Evolutionary conservation across 495 filamentous ascomycete species (phyloP), one percentile per base, ranked within the genome.

Genomic region (Xylaria intraflava): DNA sequence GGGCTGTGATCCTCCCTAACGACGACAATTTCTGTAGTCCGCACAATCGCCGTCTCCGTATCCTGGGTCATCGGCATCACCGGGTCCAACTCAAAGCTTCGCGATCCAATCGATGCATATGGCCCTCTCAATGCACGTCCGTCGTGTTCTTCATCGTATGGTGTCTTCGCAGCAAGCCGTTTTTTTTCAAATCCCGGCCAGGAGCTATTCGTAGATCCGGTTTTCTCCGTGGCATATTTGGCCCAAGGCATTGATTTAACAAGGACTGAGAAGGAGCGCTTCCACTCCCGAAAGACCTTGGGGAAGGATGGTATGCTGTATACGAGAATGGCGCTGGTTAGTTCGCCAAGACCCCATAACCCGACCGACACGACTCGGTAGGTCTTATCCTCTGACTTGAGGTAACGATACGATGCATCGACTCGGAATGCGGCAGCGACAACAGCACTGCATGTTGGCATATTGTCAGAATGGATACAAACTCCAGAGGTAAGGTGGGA

Each of bases 281-380:
- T 20, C 41, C 8, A 44, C 4, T 44, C 41, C 14, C 19, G 9
- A 19, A 44, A 44, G 16, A 39, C 26, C 43, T 55, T 55, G n/a
- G 51, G 43, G 29, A 39, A 12, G 1, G 51, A 29, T 1, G 51
- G 51, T 6, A 55, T 42, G 30, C 17, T 36, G 8, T 38, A 47
- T 2, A 55, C 51, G 8, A 56, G 46, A 1, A 56, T 16, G 2
- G 27, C 39, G 38, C 38, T 33, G 9, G 30, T 57, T 22, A 51
- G 12, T 22, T 57, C 55, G 24, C 47, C 23, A 23, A 57, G 30
- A 33, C 35, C 38, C 55, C 55, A 57, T 8, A 51, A 7, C 10
- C 26, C 42, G 2, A 31, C 27, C 12, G n/a, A 23, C 2, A 48
- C 51, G 0, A 43, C 17, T 11, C 16, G 44, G 38, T 46, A 46